These are phyloP conservation scores for Trichoderma asperellum DNA, from an alignment of 2,329 filamentous ascomycete genomes.

Conservation along the genomic window DNA sequence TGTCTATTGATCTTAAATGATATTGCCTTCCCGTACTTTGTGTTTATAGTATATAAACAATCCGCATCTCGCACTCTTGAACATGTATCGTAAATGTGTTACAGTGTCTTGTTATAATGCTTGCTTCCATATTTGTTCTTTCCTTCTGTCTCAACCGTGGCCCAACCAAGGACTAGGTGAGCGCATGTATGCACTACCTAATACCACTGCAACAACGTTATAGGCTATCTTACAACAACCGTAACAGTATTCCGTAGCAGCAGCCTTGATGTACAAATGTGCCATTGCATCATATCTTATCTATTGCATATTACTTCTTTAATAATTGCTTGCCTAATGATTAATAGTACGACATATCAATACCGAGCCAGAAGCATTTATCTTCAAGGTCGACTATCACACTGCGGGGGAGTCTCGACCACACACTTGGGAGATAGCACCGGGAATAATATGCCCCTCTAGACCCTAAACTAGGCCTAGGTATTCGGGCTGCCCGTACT, in stretches of 20 bases:
- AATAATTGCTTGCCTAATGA: background rate
- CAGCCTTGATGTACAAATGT: background rate
- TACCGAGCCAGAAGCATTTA: background rate
- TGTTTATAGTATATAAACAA: background rate
- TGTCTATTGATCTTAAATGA: background rate
- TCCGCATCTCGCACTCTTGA: background rate
- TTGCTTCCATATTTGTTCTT: background rate
- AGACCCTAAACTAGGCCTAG: background rate
- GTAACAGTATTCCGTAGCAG: background rate
- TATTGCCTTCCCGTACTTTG: background rate
- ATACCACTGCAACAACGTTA: background rate
- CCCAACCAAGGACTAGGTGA: background rate
- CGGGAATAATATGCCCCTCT: conserved; percentile 2
- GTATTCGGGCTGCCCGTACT: background rate
- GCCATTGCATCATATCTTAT: background rate
- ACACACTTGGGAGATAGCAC: background rate
- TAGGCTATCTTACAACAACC: too few species aligned
- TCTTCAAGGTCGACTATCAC: background rate
- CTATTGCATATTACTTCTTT: too few species aligned
- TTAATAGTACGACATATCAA: background rate
- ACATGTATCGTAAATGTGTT: background rate
- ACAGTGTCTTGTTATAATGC: background rate
- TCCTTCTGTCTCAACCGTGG: background rate
- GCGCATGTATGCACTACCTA: background rate
- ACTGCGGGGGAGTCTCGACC: background rate